Percentiles rank a stretch among this genome's conserved stretches.
Evolutionary conservation across 2,329 filamentous ascomycete genomes (phyloP).

Genomic region (Aspergillus fischeri): DNA sequence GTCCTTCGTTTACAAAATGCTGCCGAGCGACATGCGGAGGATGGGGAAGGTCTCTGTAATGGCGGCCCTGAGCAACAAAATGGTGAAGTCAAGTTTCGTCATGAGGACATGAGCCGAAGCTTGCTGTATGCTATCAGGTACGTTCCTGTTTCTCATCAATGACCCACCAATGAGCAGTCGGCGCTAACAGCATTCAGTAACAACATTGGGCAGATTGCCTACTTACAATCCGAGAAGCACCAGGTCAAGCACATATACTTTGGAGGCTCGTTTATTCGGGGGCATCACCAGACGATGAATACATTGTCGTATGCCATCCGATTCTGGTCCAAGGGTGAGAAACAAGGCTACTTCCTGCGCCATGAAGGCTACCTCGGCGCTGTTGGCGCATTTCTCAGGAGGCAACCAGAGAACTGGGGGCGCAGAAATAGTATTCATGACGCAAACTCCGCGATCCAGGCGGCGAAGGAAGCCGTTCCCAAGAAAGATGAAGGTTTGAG

Average conservation of each 20-base stretch:
- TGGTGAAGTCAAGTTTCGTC: conserved; percentile 56
- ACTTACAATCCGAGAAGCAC: conserved; percentile 95
- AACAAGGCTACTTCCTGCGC: conserved; percentile 91
- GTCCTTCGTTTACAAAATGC: conserved; percentile 89
- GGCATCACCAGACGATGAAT: conserved; percentile 96
- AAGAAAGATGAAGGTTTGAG: background rate
- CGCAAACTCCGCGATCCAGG: conserved; percentile 21
- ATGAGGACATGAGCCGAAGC: conserved; percentile 83
- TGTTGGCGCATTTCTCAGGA: conserved; percentile 89
- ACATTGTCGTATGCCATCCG: conserved; percentile 94
- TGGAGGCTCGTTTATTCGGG: conserved; percentile 92
- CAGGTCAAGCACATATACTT: conserved; percentile 92
- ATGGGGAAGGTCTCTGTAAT: conserved; percentile 57
- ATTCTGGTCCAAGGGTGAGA: conserved; percentile 92
- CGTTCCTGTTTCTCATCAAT: conserved; percentile 4
- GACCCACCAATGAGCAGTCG: background rate
- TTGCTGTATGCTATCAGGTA: conserved; percentile 83
- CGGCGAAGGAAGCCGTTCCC: conserved; percentile 17
- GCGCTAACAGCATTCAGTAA: conserved; percentile 56
- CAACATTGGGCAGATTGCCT: conserved; percentile 97
- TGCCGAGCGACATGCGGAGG: conserved; percentile 74
- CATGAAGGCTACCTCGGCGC: conserved; percentile 95
- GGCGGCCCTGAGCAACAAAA: conserved; percentile 43
- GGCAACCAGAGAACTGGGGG: conserved; percentile 88
- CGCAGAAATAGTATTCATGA: conserved; percentile 72